A percentile compares a stretch with the other conserved stretches of the same genome.
Evolutionary conservation across 148 eudicot species (phyloP).

Genomic region (Fagopyrum tataricum): DNA sequence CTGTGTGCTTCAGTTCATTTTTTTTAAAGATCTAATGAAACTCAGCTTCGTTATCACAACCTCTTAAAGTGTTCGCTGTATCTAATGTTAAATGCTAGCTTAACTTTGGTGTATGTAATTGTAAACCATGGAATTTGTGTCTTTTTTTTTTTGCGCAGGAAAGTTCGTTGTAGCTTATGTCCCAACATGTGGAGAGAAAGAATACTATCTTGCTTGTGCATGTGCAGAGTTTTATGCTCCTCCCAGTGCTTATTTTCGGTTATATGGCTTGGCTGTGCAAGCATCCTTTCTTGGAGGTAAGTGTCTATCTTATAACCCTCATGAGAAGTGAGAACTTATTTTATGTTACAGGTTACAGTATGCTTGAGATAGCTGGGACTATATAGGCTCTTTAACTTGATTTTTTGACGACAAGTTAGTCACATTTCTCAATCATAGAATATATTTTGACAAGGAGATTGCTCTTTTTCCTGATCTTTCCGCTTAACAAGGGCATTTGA

Average conservation of each 20-base stretch:
- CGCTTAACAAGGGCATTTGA: not conserved
- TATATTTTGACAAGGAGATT: not conserved
- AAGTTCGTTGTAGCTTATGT: constrained; percentile 70
- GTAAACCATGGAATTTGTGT: not conserved
- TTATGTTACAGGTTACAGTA: not conserved
- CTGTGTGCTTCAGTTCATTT: not conserved
- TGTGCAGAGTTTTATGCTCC: constrained; percentile 89
- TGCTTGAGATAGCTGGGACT: not conserved
- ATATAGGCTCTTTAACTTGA: not conserved
- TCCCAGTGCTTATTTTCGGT: constrained; percentile 82
- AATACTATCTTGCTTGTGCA: constrained; percentile 87
- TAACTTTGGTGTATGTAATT: not conserved
- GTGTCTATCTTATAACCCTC: constrained; percentile 8
- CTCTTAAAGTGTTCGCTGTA: not conserved
- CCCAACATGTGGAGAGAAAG: constrained; percentile 82
- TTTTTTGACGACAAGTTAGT: not conserved
- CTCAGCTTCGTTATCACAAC: not conserved
- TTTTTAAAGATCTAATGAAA: not conserved
- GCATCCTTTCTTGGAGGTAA: constrained; percentile 94
- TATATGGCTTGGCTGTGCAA: constrained; percentile 75
- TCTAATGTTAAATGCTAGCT: not conserved
- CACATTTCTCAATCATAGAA: too few relatives aligned
- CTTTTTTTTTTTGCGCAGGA: constrained; percentile 35
- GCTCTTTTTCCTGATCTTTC: not conserved
- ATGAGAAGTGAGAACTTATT: not conserved